Evolutionary conservation across 768 basidiomycete species (phyloP).

Genomic region (Lentinus tigrinus): DNA sequence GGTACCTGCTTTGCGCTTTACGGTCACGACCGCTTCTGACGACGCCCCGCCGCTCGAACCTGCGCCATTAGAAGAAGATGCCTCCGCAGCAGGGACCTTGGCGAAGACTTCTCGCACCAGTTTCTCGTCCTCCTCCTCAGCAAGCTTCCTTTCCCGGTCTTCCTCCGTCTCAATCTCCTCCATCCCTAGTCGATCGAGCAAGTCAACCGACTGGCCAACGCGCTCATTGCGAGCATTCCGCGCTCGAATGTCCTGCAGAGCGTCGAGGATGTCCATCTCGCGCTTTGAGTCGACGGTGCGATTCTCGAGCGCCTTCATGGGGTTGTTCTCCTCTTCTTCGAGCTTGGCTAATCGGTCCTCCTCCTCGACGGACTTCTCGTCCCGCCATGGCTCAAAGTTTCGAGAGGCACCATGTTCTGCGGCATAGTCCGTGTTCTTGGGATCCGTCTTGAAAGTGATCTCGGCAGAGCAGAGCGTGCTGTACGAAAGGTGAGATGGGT

Average conservation of each 20-base stretch:
- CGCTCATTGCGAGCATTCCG: conserved; percentile 88
- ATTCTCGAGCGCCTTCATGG: conserved; percentile 96
- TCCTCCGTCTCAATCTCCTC: conserved; percentile 80
- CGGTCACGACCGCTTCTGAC: conserved; percentile 49
- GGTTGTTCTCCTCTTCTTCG: conserved; percentile 93
- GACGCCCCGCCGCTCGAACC: conserved; percentile 16
- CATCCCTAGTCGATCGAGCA: conserved; percentile 57
- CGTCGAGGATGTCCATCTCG: conserved; percentile 98
- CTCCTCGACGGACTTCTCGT: conserved; percentile 73
- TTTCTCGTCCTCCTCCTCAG: conserved; percentile 92
- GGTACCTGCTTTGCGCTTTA: conserved; percentile 86
- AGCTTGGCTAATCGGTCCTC: conserved; percentile 82
- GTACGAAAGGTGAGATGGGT: conserved; percentile 17
- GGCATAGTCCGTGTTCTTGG: conserved; percentile 91
- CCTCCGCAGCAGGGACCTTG: conserved; percentile 51
- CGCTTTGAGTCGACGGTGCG: conserved; percentile 89
- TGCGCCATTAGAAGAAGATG: conserved; percentile 7
- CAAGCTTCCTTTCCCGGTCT: conserved; percentile 61
- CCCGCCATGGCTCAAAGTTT: conserved; percentile 97
- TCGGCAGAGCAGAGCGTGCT: conserved; percentile 96
- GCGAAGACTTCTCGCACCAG: conserved; percentile 87
- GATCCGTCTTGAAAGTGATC: conserved; percentile 99
- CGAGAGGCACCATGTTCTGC: conserved; percentile 97
- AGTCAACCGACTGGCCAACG: conserved; percentile 70
- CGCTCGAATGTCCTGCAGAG: conserved; percentile 87